Evolutionary conservation across 345 rosid species (phyloP).

Genomic region (Moringa oleifera): DNA sequence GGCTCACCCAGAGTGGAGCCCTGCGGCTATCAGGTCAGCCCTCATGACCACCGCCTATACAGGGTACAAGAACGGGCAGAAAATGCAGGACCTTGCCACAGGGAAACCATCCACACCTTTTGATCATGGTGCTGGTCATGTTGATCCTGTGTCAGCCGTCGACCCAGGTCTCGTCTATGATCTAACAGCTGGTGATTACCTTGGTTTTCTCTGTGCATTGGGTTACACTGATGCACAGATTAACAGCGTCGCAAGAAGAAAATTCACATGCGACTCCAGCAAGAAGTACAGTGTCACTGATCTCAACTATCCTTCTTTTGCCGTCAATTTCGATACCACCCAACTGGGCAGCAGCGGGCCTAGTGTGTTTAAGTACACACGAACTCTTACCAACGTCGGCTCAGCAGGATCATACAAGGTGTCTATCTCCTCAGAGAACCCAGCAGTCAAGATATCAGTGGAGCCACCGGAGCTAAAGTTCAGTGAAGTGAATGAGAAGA

Average conservation of each 20-base stretch:
- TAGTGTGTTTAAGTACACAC: slow-evolving; percentile 40
- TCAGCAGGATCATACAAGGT: slow-evolving; percentile 53
- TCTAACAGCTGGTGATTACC: slow-evolving; percentile 54
- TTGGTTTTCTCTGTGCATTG: slow-evolving; percentile 70
- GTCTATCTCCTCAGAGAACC: slow-evolving; percentile 27
- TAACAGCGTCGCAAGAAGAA: slow-evolving; percentile 34
- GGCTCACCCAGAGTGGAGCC: slow-evolving; percentile 79
- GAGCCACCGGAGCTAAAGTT: slow-evolving; percentile 58
- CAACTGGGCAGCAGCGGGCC: slow-evolving; percentile 12
- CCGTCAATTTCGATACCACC: slow-evolving; percentile 34
- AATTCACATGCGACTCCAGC: slow-evolving; percentile 43
- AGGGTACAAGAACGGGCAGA: slow-evolving; percentile 44
- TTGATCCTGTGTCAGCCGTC: slow-evolving; percentile 56
- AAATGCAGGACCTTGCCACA: slow-evolving; percentile 55
- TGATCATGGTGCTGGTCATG: slow-evolving; percentile 93
- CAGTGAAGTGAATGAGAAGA: slow-evolving; percentile 49
- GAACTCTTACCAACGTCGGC: slow-evolving; percentile 76
- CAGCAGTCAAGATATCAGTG: slow-evolving; percentile 52
- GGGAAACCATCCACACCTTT: slow-evolving; percentile 61
- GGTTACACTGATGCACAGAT: slow-evolving; percentile 50
- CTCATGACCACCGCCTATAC: slow-evolving; percentile 88
- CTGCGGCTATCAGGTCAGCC: slow-evolving; percentile 79
- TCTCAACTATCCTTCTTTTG: slow-evolving; percentile 81
- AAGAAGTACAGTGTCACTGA: slow-evolving; percentile 40
- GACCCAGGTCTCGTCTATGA: slow-evolving; percentile 84